Base-by-base conservation (phyloP, 805 yeast species). In the Pichia cephalocereana region DNA sequence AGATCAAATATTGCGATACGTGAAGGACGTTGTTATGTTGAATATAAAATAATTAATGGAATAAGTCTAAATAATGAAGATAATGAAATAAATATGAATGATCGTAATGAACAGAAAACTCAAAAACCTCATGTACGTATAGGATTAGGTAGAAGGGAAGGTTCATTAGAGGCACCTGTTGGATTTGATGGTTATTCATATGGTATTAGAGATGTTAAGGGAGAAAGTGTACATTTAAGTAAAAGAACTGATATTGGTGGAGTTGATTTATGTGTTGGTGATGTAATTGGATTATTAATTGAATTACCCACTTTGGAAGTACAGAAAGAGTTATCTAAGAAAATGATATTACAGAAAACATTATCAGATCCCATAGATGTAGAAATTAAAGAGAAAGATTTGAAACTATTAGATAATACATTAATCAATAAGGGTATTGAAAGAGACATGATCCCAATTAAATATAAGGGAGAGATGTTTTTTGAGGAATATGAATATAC, bases 121-220 rank as follows among this genome's bases (percentile, higher is more conserved):
- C 19, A 37, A 17, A 23, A 44, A 7, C 36, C 51, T 3, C 52
- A 90, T 62, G 88, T 93, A 1, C 68, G 99, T 30, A 60, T 90
- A 30, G 99, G 99, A 0, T 60, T 91, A 37, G 83, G 83, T 0
- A 70, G 98, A 46, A 74, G 88, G 52, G 98, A 91, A 59, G 93
- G 96, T 2, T 78, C 88, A 44, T 65, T 90, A 41, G 97, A 91
- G 56, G 96, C 95, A 0, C 98, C 99, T 0, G 93, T 90, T 7
- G 99, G 99, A 3, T 87, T 79, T 58, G 98, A 93, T 64, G 91
- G 89, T 0, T 93, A 89, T 66, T 91, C 96, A 0, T 91, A 93
- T 64, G 97, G 96, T 2, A 59, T 93, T 3, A 72, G 97, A 50
- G 97, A 91, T 65, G 74, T 75, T 37, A 72, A 75, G 8, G 90